These are phyloP conservation scores for Circinella minor DNA, from an alignment of 371 early-diverging fungal genomes.

Conservation along the genomic window DNA sequence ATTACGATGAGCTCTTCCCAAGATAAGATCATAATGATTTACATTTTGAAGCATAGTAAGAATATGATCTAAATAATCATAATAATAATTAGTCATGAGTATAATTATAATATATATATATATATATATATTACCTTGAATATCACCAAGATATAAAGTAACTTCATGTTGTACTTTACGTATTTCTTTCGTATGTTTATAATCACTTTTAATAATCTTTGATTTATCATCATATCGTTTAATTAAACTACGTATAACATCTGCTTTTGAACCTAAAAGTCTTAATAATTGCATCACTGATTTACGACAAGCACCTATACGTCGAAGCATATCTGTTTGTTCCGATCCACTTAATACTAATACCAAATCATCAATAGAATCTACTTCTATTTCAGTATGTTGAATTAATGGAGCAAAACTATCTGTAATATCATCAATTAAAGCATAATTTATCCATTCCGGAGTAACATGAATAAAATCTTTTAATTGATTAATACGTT, in stretches of 20 bases:
- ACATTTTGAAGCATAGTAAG: slow-evolving; percentile 94
- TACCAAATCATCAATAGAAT: slow-evolving; percentile 91
- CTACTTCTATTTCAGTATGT: slow-evolving; percentile 85
- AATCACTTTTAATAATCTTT: slow-evolving; percentile 31
- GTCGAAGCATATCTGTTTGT: slow-evolving; percentile 85
- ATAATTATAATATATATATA: no score
- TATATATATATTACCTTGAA: slow-evolving; percentile 62
- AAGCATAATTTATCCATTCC: slow-evolving; percentile 92
- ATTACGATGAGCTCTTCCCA: slow-evolving; percentile 91
- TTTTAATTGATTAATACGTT: slow-evolving; percentile 65
- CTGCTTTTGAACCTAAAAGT: slow-evolving; percentile 80
- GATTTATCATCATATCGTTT: slow-evolving; percentile 63
- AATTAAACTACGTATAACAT: slow-evolving; percentile 76
- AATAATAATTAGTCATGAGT: no score
- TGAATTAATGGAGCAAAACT: slow-evolving; percentile 81
- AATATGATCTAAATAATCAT: slow-evolving; percentile 76
- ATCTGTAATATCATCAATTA: slow-evolving; percentile 88
- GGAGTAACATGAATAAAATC: slow-evolving; percentile 68
- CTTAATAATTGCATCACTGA: slow-evolving; percentile 80
- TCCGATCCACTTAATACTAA: slow-evolving; percentile 73
- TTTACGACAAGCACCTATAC: slow-evolving; percentile 86
- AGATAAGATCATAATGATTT: slow-evolving; percentile 87
- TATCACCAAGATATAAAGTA: slow-evolving; percentile 86
- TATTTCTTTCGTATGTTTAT: slow-evolving; percentile 22
- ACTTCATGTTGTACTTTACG: slow-evolving; percentile 54